Evolutionary conservation across 257 asterid species (phyloP), one percentile per base, ranked within the genome.

Genomic region (Marsdenia floribunda): DNA sequence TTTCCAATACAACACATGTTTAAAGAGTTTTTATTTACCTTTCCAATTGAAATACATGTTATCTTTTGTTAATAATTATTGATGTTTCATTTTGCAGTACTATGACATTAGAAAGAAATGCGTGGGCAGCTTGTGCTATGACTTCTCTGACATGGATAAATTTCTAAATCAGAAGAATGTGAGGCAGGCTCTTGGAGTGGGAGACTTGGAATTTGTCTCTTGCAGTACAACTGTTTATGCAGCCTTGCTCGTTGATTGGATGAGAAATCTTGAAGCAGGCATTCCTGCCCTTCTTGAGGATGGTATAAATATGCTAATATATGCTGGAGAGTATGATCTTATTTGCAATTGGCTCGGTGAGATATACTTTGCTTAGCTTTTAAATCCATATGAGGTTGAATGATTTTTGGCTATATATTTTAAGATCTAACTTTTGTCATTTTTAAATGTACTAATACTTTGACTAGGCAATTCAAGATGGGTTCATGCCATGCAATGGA

Each of bases 401-500:
- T 55, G 38, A 26, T 15, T 22, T 54, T 18, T 54, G 49, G 42
- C 71, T 55, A 18, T 14, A 46, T 22, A 35, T 40, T 61, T 37
- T 21, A 9, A 22, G 24, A 72, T 65, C 60, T 52, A 3, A 35
- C 38, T 71, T 50, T 15, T 42, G 13, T 44, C 4, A 5, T 0
- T n/a, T 19, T 44, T 13, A 38, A 54, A 14, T 58, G 13, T 52
- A 4, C 10, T 66, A 68, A 44, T 59, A n/a, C 60, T 22, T 65
- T 24, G n/a, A 53, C 71, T 54, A 93, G 98, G 98, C 81, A 93
- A 91, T 80, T 91, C 96, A 60, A 93, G 98, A 75, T 93, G 98
- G 98, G 98, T 93, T 73, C 95, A 91, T 66, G 91, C 96, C 61
- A 93, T 93, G 98, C 85, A 91, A 84, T 93, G 98, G 98, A 84